Base-by-base conservation (phyloP, 2,329 filamentous ascomycete species). In the Paecilomyces sp. region DNA sequence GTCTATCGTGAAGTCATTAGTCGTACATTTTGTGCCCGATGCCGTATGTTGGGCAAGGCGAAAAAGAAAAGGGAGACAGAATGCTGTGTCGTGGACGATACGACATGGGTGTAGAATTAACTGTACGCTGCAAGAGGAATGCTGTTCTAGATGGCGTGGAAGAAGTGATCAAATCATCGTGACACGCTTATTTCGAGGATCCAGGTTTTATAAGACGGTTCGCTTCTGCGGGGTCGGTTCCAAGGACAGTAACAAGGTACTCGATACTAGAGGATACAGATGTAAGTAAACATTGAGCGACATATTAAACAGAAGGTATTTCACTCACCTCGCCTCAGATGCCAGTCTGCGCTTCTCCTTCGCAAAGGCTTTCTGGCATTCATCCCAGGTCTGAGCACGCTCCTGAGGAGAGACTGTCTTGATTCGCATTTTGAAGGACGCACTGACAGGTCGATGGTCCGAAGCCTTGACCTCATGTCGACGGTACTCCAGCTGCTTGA, bases 391-490 rank as follows among this genome's bases (percentile, higher is more conserved):
- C 30, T 78, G 74, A 0, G 83, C 84, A 63, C 91, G 83, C 70
- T 85, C 83, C 67, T 85, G 83, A 5, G 85, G 81, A 62, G 88
- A 83, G 34, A 97, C 87, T 18, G 85, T 90, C 80, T 97, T 99
- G 61, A 97, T 83, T 57, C 89, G 85, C 58, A 97, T 84, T 70
- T 85, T 86, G 77, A 99, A 96, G 36, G 81, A 80, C 1, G 90
- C 94, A 62, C 89, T 96, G 31, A 99, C 94, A 9, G 94, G 94
- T 64, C 94, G 83, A 75, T 99, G 94, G 72, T 99, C 94, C 33
- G 91, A 96, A 4, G 93, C 90, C 61, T 88, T 84, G 34, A 97
- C 88, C 74, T 97, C 94, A 76, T 97, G 93, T 55, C 94, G 81
- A 56, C 84, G 82, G 74, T 99, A 99, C 64, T 96, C 90, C 55